These are phyloP conservation scores for Rubroboletus satanas DNA, from an alignment of 768 basidiomycete species.

Conservation along the genomic window DNA sequence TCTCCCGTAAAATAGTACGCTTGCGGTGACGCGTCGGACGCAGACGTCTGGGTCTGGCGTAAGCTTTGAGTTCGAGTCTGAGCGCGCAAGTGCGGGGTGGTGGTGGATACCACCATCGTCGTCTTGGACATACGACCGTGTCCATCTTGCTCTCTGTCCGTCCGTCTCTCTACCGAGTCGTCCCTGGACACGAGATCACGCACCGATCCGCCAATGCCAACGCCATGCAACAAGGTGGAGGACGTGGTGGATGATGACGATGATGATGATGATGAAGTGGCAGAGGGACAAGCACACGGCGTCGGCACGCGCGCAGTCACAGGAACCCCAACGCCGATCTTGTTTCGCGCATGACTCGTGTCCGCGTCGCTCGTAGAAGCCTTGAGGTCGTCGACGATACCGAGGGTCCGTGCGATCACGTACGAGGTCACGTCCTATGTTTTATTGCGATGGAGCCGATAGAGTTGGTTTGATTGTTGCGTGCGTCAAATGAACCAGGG, in stretches of 20 bases:
- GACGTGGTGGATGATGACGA: background rate
- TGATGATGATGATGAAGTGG: background rate
- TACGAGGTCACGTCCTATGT: conserved; percentile 75
- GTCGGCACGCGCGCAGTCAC: background rate
- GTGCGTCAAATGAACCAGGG: background rate
- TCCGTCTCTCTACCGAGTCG: background rate
- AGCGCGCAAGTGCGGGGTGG: background rate
- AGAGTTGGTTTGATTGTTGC: background rate
- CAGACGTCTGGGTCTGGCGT: background rate
- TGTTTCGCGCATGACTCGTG: background rate
- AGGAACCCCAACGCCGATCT: background rate
- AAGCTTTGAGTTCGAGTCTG: background rate
- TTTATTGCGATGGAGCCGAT: conserved; percentile 1
- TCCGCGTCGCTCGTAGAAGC: conserved; percentile 61
- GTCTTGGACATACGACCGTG: background rate
- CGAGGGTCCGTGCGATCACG: conserved; percentile 77
- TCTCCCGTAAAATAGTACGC: conserved; percentile 53
- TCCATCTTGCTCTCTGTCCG: background rate
- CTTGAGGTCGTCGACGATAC: conserved; percentile 69
- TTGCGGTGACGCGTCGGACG: conserved; percentile 27
- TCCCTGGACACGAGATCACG: conserved; percentile 15
- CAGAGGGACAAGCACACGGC: background rate
- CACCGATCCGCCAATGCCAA: background rate
- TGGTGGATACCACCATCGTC: background rate
- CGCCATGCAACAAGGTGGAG: background rate